Evolutionary conservation across 352 stramenopile genomes (phyloP), one percentile per base, ranked within the genome.

Genomic region (Pythium periplocum): DNA sequence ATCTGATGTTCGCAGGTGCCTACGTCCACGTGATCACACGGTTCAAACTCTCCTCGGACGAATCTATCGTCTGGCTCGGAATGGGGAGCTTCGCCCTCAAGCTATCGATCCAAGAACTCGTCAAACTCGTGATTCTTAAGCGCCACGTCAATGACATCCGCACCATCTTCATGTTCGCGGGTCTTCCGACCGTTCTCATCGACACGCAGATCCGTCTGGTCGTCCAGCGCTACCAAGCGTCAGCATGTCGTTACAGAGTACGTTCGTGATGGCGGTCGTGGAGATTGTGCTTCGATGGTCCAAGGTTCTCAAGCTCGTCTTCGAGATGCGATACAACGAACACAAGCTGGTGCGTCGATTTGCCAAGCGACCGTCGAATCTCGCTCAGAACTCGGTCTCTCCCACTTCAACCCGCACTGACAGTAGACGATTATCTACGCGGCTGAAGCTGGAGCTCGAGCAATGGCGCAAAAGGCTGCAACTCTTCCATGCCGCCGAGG

Each of bases 81-180:
- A n/a, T n/a, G n/a, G n/a, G n/a, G n/a, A n/a, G n/a, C n/a, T n/a
- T n/a, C n/a, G n/a, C n/a, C n/a, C n/a, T n/a, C n/a, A n/a, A n/a
- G n/a, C n/a, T n/a, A n/a, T n/a, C n/a, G n/a, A n/a, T n/a, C n/a
- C n/a, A n/a, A n/a, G n/a, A n/a, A n/a, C n/a, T n/a, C n/a, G n/a
- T n/a, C n/a, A n/a, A n/a, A n/a, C n/a, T n/a, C 42, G 66, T 78
- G n/a, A 51, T 72, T 6, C 31, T 78, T 7, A 59, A 57, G 11
- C 66, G 62, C 30, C 48, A 56, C 1, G 61, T 71, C 5, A 42
- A 56, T 3, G 66, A 66, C 36, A 70, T 68, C 12, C 66, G 63
- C 32, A 63, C 57, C 32, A 72, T 76, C 51, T 70, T 48, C 37
- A 55, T 74, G 7, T 38, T 67, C 2, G 57, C 76, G 1, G 66